These are phyloP conservation scores for Coelastrella sp. DNA, from an alignment of 139 green algal genomes.

Conservation along the genomic window DNA sequence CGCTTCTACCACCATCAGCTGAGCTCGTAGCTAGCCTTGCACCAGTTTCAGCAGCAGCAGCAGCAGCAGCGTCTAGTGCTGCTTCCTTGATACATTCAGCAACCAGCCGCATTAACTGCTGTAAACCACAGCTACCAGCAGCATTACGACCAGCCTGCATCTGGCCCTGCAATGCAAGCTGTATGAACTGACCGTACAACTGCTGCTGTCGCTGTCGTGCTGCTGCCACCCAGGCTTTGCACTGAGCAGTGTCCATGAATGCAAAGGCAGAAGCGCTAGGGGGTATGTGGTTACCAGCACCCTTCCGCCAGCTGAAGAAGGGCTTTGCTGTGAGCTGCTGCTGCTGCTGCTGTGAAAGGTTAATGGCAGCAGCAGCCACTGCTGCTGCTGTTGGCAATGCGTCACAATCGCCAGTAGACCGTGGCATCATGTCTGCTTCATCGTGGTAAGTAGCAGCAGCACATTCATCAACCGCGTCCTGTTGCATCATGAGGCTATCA, in stretches of 20 bases:
- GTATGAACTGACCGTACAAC: slow-evolving; percentile 32
- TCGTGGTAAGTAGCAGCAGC: too few relatives aligned
- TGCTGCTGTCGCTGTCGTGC: slow-evolving; percentile 38
- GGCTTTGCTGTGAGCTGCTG: not conserved
- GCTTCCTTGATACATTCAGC: slow-evolving; percentile 17
- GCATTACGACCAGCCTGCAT: not conserved
- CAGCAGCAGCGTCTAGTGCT: not conserved
- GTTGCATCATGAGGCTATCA: too few relatives aligned
- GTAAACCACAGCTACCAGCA: not conserved
- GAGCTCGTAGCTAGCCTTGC: not conserved
- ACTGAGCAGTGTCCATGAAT: not conserved
- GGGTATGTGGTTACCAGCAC: not conserved
- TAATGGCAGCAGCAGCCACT: not conserved
- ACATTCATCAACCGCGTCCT: too few relatives aligned
- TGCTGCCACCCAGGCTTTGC: slow-evolving; percentile 9
- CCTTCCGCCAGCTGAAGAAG: not conserved
- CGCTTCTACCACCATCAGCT: not conserved
- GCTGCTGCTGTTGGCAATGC: not conserved
- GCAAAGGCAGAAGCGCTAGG: not conserved
- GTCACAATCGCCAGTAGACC: not conserved
- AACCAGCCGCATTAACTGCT: slow-evolving; percentile 39
- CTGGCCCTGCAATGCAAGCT: slow-evolving; percentile 26
- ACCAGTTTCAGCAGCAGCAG: not conserved
- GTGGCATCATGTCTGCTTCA: too few relatives aligned
- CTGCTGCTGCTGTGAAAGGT: not conserved